Evolutionary conservation across 345 rosid species (phyloP).

Genomic region (Carallia pectinifolia): DNA sequence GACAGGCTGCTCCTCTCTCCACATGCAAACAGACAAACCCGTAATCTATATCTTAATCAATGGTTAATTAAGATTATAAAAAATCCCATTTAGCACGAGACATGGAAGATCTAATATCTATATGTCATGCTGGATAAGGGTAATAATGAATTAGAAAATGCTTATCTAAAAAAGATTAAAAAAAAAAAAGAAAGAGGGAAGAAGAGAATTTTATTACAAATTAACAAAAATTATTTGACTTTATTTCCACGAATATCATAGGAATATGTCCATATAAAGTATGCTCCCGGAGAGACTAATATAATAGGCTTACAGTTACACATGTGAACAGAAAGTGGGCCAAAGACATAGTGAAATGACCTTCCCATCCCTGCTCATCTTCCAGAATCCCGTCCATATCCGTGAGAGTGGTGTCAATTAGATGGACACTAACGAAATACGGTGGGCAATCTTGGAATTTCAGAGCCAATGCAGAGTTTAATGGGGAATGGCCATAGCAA

Average conservation of each 20-base stretch:
- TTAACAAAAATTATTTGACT: constrained; percentile 25
- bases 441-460: constrained; percentile 36
- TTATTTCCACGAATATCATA: constrained; percentile 24
- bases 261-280: constrained; percentile 27
- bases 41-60: neutral
- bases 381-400: constrained; percentile 11
- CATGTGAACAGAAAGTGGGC: constrained; percentile 12
- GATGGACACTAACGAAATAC: neutral
- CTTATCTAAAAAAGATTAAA: neutral
- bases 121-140: too few species aligned
- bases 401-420: neutral
- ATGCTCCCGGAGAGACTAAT: constrained; percentile 18
- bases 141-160: too few species aligned
- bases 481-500: constrained; percentile 6
- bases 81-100: too few species aligned
- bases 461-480: neutral
- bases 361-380: constrained; percentile 8
- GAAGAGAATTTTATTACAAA: neutral
- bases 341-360: neutral
- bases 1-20: constrained; percentile 28
- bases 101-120: too few species aligned
- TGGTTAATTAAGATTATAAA: too few species aligned
- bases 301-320: neutral
- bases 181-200: neutral
- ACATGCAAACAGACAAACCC: constrained; percentile 19